Percentiles rank a stretch among this genome's conserved stretches.
Conservation (phyloP, 2,329 filamentous ascomycete genomes). For the Pseudopyricularia cyperi region DNA sequence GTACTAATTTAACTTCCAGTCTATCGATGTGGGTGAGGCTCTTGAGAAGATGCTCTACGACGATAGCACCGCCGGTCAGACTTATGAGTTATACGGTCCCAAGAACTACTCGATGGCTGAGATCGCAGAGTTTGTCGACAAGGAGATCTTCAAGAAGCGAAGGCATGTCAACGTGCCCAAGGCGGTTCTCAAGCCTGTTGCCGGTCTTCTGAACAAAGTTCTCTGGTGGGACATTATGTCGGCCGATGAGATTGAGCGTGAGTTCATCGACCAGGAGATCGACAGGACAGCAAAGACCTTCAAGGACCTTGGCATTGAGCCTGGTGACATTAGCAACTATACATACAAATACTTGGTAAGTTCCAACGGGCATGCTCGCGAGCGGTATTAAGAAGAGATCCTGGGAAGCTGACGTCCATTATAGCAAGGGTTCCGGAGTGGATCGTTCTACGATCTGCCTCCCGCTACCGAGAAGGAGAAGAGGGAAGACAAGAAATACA, state of each 20-base stretch:
- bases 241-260: constrained; percentile 75
- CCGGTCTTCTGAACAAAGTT: constrained; percentile 61
- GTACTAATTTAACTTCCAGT: constrained; percentile 29
- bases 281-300: constrained; percentile 90
- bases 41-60: constrained; percentile 85
- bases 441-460: constrained; percentile 82
- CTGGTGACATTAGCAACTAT: constrained; percentile 71
- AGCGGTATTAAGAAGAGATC: neutral
- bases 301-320: constrained; percentile 81
- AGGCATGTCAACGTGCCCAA: constrained; percentile 88
- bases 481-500: constrained; percentile 88
- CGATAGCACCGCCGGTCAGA: constrained; percentile 80
- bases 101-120: constrained; percentile 83
- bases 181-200: constrained; percentile 60
- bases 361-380: constrained; percentile 6
- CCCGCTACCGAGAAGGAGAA: constrained; percentile 91
- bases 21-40: constrained; percentile 78
- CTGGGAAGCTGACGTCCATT: constrained; percentile 16
- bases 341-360: constrained; percentile 90
- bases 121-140: constrained; percentile 77
- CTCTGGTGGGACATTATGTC: constrained; percentile 85
- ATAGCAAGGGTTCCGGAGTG: constrained; percentile 81
- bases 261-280: constrained; percentile 87
- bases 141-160: constrained; percentile 81
- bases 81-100: constrained; percentile 87